Conservation (phyloP, 1,284 basidiomycete species). For the Cutaneotrichosporon cutaneum region DNA sequence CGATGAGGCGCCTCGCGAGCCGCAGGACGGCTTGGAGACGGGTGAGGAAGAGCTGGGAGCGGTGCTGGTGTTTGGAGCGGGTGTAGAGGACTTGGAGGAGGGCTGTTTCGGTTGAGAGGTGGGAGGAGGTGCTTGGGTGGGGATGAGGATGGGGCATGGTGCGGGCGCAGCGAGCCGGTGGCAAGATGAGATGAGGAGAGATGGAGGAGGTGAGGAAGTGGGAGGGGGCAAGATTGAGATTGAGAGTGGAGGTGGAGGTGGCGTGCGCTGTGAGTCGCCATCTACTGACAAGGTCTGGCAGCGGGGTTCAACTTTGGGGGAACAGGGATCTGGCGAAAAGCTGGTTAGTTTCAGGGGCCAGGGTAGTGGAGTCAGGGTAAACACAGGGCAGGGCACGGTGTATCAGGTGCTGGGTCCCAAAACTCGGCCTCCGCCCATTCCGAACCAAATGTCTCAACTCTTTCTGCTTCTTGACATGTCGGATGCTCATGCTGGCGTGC, state of each 20-base stretch:
- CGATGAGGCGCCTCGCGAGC: constrained; percentile 5
- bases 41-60: constrained; percentile 32
- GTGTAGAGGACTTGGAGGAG: constrained; percentile 21
- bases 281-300: no score
- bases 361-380: background rate
- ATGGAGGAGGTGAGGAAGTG: no score
- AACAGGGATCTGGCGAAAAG: no score
- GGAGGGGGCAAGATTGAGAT: background rate
- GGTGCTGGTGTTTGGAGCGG: constrained; percentile 33
- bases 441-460: no score
- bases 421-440: no score
- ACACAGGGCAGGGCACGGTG: no score
- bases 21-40: constrained; percentile 24
- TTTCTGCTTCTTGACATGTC: no score
- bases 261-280: no score
- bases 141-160: background rate
- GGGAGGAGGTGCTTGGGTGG: constrained; percentile 24
- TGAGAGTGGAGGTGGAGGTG: background rate
- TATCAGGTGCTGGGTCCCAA: no score
- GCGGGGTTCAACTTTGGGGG: no score
- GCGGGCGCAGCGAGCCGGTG: background rate
- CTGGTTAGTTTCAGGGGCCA: no score
- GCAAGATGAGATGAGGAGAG: background rate
- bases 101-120: constrained; percentile 27
- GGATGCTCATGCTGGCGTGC: no score